Conservation (phyloP, 768 basidiomycete genomes). For the Floccularia luteovirens region DNA sequence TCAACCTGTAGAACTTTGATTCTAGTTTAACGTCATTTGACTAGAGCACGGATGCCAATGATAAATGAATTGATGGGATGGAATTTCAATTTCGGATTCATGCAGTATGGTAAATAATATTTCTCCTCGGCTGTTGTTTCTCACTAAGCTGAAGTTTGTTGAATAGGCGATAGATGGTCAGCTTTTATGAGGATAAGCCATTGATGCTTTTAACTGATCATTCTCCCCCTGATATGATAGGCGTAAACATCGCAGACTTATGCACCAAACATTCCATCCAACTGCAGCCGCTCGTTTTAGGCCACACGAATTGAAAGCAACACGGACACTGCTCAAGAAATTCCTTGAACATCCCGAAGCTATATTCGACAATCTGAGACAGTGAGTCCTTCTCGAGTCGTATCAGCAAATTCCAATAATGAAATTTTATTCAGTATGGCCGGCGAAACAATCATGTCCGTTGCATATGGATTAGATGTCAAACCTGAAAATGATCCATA, state of each 20-base stretch:
- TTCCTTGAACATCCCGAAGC: conserved; percentile 23
- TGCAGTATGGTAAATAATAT: conserved; percentile 18
- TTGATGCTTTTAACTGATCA: neutral
- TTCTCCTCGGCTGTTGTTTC: neutral
- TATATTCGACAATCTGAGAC: conserved; percentile 22
- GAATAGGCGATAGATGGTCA: conserved; percentile 8
- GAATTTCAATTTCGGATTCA: conserved; percentile 19
- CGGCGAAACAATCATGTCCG: conserved; percentile 21
- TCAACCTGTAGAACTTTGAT: neutral
- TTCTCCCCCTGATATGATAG: neutral
- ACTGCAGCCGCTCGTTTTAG: conserved; percentile 12
- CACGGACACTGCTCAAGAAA: conserved; percentile 19
- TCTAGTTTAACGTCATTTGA: neutral
- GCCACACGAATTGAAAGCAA: conserved; percentile 19
- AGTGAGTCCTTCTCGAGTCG: conserved; percentile 15
- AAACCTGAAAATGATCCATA: conserved; percentile 20
- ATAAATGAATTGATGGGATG: conserved; percentile 15
- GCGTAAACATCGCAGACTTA: conserved; percentile 11
- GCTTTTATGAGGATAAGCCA: neutral
- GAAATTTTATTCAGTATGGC: conserved; percentile 17
- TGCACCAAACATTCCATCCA: conserved; percentile 11
- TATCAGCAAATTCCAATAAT: neutral
- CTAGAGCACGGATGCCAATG: conserved; percentile 12
- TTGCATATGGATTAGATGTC: conserved; percentile 27
- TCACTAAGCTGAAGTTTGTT: neutral